These are phyloP conservation scores for Yueomyces sp. DNA, from an alignment of 805 yeast species.

Conservation along the genomic window DNA sequence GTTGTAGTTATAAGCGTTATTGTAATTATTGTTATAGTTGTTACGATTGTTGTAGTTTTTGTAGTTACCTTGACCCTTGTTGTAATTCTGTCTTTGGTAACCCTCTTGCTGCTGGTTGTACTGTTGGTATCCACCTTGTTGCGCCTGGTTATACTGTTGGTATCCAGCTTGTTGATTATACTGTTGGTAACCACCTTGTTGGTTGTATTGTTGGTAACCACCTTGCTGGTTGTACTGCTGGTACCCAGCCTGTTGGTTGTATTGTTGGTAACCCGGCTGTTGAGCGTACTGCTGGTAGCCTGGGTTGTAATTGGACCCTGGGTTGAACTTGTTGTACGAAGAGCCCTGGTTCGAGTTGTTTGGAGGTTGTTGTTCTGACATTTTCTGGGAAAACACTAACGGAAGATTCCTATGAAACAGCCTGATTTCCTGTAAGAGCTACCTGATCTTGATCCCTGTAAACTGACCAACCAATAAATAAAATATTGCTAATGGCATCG, in stretches of 20 bases:
- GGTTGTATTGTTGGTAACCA: conserved; percentile 3
- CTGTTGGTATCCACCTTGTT: conserved; percentile 18
- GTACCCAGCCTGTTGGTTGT: not conserved
- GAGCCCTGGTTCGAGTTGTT: no score
- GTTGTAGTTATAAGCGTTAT: conserved; percentile 1
- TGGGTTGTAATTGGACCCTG: conserved; percentile 20
- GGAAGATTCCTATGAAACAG: no score
- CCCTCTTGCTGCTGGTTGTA: conserved; percentile 18
- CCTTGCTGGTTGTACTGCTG: not conserved
- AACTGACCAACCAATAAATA: no score
- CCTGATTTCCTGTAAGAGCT: no score
- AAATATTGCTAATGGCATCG: no score
- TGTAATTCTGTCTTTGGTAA: conserved; percentile 5
- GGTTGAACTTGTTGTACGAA: conserved; percentile 1
- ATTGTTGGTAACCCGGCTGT: conserved; percentile 1
- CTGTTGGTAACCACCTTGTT: conserved; percentile 5
- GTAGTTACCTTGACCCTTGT: conserved; percentile 8
- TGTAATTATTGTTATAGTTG: conserved; percentile 1
- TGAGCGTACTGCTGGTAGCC: conserved; percentile 3
- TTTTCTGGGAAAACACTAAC: no score
- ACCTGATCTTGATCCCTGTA: no score
- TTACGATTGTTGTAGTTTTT: conserved; percentile 7
- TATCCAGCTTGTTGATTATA: conserved; percentile 6
- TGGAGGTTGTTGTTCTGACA: no score
- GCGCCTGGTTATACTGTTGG: conserved; percentile 15